These are phyloP conservation scores for Mrakia frigida DNA, from an alignment of 768 basidiomycete species.

Conservation along the genomic window DNA sequence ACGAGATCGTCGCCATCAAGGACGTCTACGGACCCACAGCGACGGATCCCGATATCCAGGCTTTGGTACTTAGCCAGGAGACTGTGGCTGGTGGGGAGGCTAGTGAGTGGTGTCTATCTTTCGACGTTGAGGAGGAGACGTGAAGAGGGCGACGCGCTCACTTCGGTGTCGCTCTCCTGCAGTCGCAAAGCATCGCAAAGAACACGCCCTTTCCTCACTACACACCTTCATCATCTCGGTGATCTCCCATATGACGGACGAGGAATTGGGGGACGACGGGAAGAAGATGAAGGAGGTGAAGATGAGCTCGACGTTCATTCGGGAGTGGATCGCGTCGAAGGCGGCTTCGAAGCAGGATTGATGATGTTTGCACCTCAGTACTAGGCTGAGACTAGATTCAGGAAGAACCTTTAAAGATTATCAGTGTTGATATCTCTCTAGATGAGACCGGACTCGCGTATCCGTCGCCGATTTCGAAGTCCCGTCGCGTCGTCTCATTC, in stretches of 20 bases:
- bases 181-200: constrained; percentile 64
- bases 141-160: neutral
- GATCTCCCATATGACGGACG: constrained; percentile 57
- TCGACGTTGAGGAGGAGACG: neutral
- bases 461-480: too few relatives aligned
- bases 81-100: constrained; percentile 68
- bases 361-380: too few relatives aligned
- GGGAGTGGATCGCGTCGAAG: constrained; percentile 66
- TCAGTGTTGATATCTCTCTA: too few relatives aligned
- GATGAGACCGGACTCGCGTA: too few relatives aligned
- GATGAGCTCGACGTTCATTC: constrained; percentile 90
- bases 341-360: neutral
- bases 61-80: constrained; percentile 84
- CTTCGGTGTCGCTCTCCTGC: neutral
- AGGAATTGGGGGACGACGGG: constrained; percentile 52
- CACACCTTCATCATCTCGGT: constrained; percentile 78
- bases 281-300: constrained; percentile 52
- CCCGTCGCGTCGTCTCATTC: too few relatives aligned
- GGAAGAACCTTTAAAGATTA: too few relatives aligned
- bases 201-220: constrained; percentile 57
- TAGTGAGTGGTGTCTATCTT: constrained; percentile 51
- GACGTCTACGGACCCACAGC: constrained; percentile 92
- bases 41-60: constrained; percentile 81
- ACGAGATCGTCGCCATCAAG: constrained; percentile 63
- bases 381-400: too few relatives aligned